Percentiles rank a stretch among this genome's conserved stretches.
Evolutionary conservation across 192 early-diverging fungal genomes (phyloP).

Genomic region (Piromyces sp.): DNA sequence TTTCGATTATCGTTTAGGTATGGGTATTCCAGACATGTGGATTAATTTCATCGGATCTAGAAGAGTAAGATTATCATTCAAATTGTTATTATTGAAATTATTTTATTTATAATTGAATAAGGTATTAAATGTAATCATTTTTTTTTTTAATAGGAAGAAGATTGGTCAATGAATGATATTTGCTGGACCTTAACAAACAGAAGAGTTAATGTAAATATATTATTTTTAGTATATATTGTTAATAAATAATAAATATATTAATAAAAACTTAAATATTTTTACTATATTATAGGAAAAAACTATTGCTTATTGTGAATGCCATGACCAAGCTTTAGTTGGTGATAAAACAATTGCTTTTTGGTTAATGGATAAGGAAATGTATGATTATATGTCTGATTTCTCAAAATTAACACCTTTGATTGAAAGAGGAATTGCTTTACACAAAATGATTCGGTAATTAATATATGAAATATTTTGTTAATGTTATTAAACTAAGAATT

Average conservation of each 20-base stretch:
- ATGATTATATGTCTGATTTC: conserved; percentile 71
- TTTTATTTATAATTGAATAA: no score
- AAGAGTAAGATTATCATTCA: no score
- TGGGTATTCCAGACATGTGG: conserved; percentile 99
- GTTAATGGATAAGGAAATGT: conserved; percentile 99
- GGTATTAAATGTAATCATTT: no score
- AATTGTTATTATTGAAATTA: no score
- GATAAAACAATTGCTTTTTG: conserved; percentile 98
- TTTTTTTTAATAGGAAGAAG: neutral
- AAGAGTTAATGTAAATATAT: conserved; percentile 15
- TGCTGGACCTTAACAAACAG: conserved; percentile 80
- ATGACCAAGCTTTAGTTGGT: conserved; percentile 95
- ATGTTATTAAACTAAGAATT: no score
- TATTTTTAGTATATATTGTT: neutral
- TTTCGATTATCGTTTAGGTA: conserved; percentile 89
- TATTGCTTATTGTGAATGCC: conserved; percentile 87
- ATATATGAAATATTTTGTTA: no score
- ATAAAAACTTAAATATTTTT: no score
- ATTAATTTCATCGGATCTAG: conserved; percentile 75
- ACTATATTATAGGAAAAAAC: conserved; percentile 70
- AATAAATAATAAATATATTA: no score
- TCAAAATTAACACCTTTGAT: conserved; percentile 65
- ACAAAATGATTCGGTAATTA: conserved; percentile 85
- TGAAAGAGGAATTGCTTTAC: conserved; percentile 82
- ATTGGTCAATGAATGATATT: conserved; percentile 55